Percentiles rank a stretch among this genome's conserved stretches.
Conservation (phyloP, 2,329 filamentous ascomycete genomes). For the Trichoderma brevicompactum region DNA sequence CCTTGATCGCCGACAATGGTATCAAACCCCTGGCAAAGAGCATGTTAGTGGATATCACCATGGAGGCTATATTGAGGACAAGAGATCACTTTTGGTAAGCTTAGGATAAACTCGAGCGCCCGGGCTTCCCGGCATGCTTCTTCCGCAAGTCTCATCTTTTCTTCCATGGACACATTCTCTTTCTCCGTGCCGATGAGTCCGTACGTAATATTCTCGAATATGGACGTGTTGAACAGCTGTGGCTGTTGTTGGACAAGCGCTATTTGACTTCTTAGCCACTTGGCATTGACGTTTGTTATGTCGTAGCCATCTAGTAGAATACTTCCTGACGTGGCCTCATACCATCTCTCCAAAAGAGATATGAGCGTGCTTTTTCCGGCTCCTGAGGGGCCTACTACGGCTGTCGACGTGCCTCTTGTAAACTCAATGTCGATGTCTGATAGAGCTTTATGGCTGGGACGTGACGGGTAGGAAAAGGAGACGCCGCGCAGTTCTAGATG, state of each 20-base stretch:
- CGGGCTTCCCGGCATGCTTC: constrained; percentile 56
- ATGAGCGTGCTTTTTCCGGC: constrained; percentile 57
- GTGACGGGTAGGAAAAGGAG: constrained; percentile 57
- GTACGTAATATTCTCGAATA: constrained; percentile 57
- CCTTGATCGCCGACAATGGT: constrained; percentile 68
- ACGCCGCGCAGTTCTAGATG: constrained; percentile 51
- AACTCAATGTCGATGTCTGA: constrained; percentile 43
- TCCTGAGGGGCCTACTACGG: constrained; percentile 58
- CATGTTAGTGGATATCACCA: background rate
- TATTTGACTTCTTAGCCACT: constrained; percentile 1
- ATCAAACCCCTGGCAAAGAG: constrained; percentile 54
- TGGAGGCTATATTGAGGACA: too few species aligned
- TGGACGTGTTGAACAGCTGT: constrained; percentile 56
- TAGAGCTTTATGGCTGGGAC: constrained; percentile 52
- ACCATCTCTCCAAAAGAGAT: constrained; percentile 58
- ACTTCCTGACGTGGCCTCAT: constrained; percentile 49
- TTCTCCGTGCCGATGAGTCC: constrained; percentile 49
- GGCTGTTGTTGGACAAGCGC: constrained; percentile 49
- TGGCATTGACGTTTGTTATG: background rate
- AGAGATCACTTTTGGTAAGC: constrained; percentile 46
- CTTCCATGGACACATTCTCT: constrained; percentile 45
- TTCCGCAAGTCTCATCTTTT: constrained; percentile 50
- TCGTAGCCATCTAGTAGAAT: constrained; percentile 34
- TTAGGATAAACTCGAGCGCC: constrained; percentile 58
- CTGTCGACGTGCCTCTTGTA: constrained; percentile 51